Evolutionary conservation across 495 filamentous ascomycete genomes (phyloP).

Genomic region (Penicillium ucsense): DNA sequence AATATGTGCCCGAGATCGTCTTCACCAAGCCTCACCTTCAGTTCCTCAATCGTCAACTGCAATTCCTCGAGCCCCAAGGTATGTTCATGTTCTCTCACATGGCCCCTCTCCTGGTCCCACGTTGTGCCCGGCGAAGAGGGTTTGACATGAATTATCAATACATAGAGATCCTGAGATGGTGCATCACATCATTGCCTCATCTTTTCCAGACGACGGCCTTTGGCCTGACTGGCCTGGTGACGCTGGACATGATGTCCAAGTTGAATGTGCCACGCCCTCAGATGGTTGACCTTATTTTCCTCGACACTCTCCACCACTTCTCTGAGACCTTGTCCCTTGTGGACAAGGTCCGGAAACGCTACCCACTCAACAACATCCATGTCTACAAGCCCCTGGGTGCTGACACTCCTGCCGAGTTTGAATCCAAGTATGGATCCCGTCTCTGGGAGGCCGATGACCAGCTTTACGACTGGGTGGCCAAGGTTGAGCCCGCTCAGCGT

Average conservation of each 20-base stretch:
- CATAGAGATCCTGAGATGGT: conserved; percentile 82
- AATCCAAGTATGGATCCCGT: conserved; percentile 65
- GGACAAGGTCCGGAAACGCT: conserved; percentile 62
- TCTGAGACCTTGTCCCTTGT: conserved; percentile 78
- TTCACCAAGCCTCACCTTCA: conserved; percentile 85
- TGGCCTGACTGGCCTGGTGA: conserved; percentile 86
- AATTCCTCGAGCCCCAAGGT: conserved; percentile 70
- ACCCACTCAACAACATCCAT: conserved; percentile 72
- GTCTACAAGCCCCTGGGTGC: conserved; percentile 75
- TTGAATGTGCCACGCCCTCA: conserved; percentile 58
- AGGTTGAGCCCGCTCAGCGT: conserved; percentile 92
- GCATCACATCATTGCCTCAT: conserved; percentile 76
- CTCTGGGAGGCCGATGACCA: conserved; percentile 83
- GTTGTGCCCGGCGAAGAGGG: conserved; percentile 1
- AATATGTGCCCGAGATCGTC: conserved; percentile 61
- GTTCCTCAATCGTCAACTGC: conserved; percentile 80
- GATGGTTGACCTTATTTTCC: conserved; percentile 84
- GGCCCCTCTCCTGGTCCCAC: conserved; percentile 1
- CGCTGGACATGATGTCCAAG: conserved; percentile 89
- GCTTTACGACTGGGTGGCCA: conserved; percentile 92
- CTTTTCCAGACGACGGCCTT: conserved; percentile 98
- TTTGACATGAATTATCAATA: conserved; percentile 13
- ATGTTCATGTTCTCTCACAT: conserved; percentile 8
- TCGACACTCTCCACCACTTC: conserved; percentile 96
- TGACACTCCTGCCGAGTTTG: conserved; percentile 65